Conservation (phyloP, 139 green algal genomes). For the Chlorella sp. region DNA sequence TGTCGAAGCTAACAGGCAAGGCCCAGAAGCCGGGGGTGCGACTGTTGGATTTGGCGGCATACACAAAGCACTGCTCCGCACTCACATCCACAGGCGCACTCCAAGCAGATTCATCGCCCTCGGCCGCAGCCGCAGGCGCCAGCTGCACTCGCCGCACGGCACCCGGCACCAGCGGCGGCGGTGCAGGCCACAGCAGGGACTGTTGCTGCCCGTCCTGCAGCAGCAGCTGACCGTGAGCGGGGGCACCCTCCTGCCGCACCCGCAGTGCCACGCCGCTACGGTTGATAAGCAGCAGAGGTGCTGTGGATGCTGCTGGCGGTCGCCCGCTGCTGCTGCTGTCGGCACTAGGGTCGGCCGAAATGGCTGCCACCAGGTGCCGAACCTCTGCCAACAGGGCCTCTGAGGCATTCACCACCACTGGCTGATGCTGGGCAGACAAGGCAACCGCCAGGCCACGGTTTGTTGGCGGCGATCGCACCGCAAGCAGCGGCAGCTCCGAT, state of each 20-base stretch:
- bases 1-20: no score
- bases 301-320: background rate
- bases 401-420: slow-evolving; percentile 25
- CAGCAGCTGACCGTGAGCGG: background rate
- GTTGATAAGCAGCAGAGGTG: slow-evolving; percentile 40
- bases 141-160: slow-evolving; percentile 32
- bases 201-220: slow-evolving; percentile 7
- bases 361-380: background rate
- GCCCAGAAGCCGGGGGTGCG: no score
- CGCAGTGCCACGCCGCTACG: slow-evolving; percentile 6
- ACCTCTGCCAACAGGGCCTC: slow-evolving; percentile 6
- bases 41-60: no score
- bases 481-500: slow-evolving; percentile 21
- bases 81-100: slow-evolving; percentile 35
- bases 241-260: slow-evolving; percentile 31
- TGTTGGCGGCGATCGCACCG: background rate
- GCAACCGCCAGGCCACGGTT: background rate
- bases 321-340: no score
- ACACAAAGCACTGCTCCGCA: no score
- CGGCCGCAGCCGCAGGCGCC: background rate
- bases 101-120: slow-evolving; percentile 11
- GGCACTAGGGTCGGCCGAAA: background rate
- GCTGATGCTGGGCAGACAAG: slow-evolving; percentile 4
- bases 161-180: slow-evolving; percentile 22
- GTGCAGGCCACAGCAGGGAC: slow-evolving; percentile 14